Percentiles rank a stretch among this genome's conserved stretches.
phyloP scores from a whole-genome alignment of 148 eudicot genomes.

The Drosera capensis region DNA sequence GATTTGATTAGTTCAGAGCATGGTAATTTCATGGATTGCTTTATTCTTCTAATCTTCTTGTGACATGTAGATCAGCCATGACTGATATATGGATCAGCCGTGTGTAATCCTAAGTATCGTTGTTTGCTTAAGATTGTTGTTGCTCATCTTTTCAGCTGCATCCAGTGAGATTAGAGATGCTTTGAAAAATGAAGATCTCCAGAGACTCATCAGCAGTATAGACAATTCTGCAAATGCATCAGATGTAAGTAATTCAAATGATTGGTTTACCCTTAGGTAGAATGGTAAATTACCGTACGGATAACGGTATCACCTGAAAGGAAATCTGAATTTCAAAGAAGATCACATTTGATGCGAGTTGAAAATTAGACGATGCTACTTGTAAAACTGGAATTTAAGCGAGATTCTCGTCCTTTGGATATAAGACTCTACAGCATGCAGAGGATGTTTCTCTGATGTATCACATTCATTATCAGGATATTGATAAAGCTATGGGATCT shows the following conservation, averaged over 20 bases:
- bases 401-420: not conserved
- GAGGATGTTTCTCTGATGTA: not conserved
- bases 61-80: too few relatives aligned
- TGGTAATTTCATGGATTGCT: too few relatives aligned
- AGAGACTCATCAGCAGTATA: conserved; percentile 33
- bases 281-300: not conserved
- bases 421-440: not conserved
- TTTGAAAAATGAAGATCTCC: conserved; percentile 46
- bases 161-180: conserved; percentile 56
- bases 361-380: too few relatives aligned
- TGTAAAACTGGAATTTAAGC: too few relatives aligned
- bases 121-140: too few relatives aligned
- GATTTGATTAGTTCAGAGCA: too few relatives aligned
- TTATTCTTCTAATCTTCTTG: too few relatives aligned
- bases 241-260: conserved; percentile 35
- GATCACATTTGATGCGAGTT: too few relatives aligned
- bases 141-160: conserved; percentile 52
- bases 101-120: too few relatives aligned
- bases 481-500: conserved; percentile 49
- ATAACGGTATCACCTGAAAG: not conserved
- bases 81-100: too few relatives aligned
- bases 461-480: conserved; percentile 26
- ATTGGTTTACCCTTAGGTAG: not conserved
- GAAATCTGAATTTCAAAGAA: too few relatives aligned
- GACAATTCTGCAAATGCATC: conserved; percentile 38